Percentiles rank a stretch among this genome's conserved stretches.
Evolutionary conservation across 169 alveolate genomes (phyloP).

Genomic region (Babesia gibsoni): DNA sequence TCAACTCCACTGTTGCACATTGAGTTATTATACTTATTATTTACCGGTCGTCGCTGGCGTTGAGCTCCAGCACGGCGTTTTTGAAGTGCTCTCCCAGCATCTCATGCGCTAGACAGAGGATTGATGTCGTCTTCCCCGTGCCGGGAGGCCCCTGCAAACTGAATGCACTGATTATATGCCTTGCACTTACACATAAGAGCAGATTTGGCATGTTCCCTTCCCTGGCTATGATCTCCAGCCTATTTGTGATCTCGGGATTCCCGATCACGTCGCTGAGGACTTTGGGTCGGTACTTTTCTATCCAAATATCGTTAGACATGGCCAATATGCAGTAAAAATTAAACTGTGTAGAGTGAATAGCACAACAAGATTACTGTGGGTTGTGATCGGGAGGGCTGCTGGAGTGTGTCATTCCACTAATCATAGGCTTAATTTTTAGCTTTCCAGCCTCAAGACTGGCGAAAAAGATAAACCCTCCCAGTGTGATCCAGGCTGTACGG

Average conservation of each 20-base stretch:
- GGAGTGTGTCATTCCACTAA: background rate
- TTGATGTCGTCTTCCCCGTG: slow-evolving; percentile 98
- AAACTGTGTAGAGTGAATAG: background rate
- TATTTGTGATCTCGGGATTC: slow-evolving; percentile 88
- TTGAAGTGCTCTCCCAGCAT: slow-evolving; percentile 86
- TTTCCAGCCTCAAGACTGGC: slow-evolving; percentile 68
- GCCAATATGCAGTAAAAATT: background rate
- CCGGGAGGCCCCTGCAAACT: slow-evolving; percentile 98
- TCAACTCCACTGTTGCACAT: slow-evolving; percentile 90
- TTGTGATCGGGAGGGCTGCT: background rate
- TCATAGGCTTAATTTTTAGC: slow-evolving; percentile 29
- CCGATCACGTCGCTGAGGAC: slow-evolving; percentile 94
- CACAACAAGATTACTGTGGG: background rate
- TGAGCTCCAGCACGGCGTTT: slow-evolving; percentile 94
- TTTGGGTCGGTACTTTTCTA: slow-evolving; percentile 96
- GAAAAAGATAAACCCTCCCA: slow-evolving; percentile 71
- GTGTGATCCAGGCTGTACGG: slow-evolving; percentile 64
- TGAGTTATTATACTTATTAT: background rate
- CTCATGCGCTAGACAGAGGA: slow-evolving; percentile 95
- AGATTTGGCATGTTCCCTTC: slow-evolving; percentile 97
- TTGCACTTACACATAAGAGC: slow-evolving; percentile 84
- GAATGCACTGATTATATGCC: background rate
- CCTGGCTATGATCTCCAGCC: slow-evolving; percentile 89
- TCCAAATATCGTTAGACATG: slow-evolving; percentile 82
- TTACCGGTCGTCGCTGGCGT: slow-evolving; percentile 97